Percentiles rank a stretch among this genome's conserved stretches.
phyloP scores from a whole-genome alignment of 345 rosid species.

The Bruguiera parviflora region DNA sequence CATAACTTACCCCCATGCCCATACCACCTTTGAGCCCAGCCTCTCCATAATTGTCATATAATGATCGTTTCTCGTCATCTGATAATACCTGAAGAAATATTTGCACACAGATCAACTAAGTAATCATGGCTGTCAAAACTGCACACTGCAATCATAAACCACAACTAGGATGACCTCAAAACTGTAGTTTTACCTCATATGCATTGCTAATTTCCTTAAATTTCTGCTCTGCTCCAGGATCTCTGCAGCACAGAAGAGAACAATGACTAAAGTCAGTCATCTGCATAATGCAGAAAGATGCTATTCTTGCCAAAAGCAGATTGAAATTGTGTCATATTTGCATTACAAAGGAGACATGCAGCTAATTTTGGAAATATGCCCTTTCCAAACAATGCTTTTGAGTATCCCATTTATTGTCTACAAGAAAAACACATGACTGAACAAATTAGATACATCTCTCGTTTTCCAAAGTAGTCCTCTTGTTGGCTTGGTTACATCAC shows the following conservation, averaged over 20 bases:
- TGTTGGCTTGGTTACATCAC: no score
- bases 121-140: not conserved
- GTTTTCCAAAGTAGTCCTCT: no score
- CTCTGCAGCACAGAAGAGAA: constrained; percentile 46
- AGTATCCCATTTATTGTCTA: no score
- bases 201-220: constrained; percentile 99
- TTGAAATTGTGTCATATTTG: not conserved
- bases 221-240: constrained; percentile 82
- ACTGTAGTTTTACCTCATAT: constrained; percentile 64
- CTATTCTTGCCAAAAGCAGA: not conserved
- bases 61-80: constrained; percentile 90
- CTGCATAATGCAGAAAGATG: not conserved
- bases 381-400: not conserved
- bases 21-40: constrained; percentile 96
- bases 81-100: constrained; percentile 66
- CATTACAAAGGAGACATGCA: not conserved
- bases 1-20: constrained; percentile 90
- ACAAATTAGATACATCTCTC: no score
- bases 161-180: constrained; percentile 15
- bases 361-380: no score
- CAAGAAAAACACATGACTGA: no score
- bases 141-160: constrained; percentile 1
- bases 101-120: constrained; percentile 10
- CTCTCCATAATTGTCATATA: constrained; percentile 95
- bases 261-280: constrained; percentile 1